A percentile compares a stretch with the other conserved stretches of the same genome.
Evolutionary conservation across 176 grass and related monocot genomes (phyloP).

Genomic region (Cymbopogon citratus): DNA sequence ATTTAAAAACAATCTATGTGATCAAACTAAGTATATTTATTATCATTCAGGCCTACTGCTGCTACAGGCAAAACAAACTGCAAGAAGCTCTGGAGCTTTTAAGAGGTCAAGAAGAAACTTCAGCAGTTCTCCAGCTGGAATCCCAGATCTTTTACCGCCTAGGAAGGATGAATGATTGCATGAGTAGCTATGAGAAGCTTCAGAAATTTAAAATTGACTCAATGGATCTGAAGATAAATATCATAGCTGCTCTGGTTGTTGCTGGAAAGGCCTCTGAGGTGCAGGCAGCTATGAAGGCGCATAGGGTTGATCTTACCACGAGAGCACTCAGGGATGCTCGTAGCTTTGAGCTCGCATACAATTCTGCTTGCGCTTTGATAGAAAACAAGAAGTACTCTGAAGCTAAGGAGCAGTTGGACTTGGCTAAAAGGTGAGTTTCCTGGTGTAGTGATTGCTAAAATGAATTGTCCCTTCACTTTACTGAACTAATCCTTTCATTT

Average conservation of each 20-base stretch:
- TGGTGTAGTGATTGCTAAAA: not conserved
- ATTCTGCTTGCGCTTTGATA: conserved; percentile 86
- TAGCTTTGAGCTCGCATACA: conserved; percentile 91
- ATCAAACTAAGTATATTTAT: conserved; percentile 7
- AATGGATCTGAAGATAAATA: conserved; percentile 84
- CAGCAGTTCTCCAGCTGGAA: conserved; percentile 75
- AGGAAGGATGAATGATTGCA: conserved; percentile 82
- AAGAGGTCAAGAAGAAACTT: conserved; percentile 54
- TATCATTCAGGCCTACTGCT: conserved; percentile 76
- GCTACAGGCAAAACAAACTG: conserved; percentile 92
- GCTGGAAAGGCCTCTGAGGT: conserved; percentile 80
- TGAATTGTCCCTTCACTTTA: not conserved
- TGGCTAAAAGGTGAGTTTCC: conserved; percentile 67
- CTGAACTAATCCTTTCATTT: not conserved
- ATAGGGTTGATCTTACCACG: conserved; percentile 60
- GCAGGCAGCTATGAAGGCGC: conserved; percentile 57
- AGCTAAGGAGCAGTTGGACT: conserved; percentile 72
- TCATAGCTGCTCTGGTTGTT: conserved; percentile 72
- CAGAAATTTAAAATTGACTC: conserved; percentile 81
- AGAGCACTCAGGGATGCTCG: conserved; percentile 59
- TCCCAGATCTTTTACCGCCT: conserved; percentile 89
- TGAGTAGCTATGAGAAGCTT: conserved; percentile 84
- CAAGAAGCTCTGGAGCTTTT: conserved; percentile 70
- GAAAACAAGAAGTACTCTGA: conserved; percentile 84
- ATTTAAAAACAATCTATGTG: conserved; percentile 1